These are phyloP conservation scores for Pholiota conissans DNA, from an alignment of 768 basidiomycete species.

Conservation along the genomic window DNA sequence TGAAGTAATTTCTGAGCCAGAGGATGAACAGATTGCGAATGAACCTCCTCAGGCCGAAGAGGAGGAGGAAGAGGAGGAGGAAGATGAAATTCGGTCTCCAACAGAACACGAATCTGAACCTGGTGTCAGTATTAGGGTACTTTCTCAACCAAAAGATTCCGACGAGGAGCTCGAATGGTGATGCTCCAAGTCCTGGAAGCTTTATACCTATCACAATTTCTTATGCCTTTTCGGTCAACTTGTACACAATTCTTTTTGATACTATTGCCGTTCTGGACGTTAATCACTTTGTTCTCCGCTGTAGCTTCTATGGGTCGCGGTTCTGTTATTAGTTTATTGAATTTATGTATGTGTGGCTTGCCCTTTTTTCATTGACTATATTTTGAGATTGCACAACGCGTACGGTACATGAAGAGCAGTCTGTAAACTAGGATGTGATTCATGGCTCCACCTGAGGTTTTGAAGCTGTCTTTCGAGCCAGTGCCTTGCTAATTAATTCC, in stretches of 20 bases:
- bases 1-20: neutral
- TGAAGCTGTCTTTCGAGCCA: neutral
- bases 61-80: slow-evolving; percentile 6
- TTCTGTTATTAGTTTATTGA: slow-evolving; percentile 12
- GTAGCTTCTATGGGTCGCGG: neutral
- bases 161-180: slow-evolving; percentile 24
- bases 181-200: neutral
- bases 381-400: neutral
- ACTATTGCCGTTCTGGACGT: neutral
- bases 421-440: neutral
- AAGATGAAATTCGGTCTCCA: slow-evolving; percentile 3
- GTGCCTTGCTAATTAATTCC: neutral
- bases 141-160: slow-evolving; percentile 15
- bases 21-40: slow-evolving; percentile 2
- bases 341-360: slow-evolving; percentile 17
- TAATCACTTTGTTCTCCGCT: neutral
- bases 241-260: neutral
- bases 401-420: neutral
- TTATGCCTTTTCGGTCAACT: neutral
- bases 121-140: slow-evolving; percentile 15
- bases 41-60: slow-evolving; percentile 3
- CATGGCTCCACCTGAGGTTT: neutral
- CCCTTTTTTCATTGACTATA: slow-evolving; percentile 1
- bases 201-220: neutral
- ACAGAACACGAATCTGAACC: slow-evolving; percentile 10